phyloP scores from a whole-genome alignment of 2,329 filamentous ascomycete species.

The Exophiala oligosperma region DNA sequence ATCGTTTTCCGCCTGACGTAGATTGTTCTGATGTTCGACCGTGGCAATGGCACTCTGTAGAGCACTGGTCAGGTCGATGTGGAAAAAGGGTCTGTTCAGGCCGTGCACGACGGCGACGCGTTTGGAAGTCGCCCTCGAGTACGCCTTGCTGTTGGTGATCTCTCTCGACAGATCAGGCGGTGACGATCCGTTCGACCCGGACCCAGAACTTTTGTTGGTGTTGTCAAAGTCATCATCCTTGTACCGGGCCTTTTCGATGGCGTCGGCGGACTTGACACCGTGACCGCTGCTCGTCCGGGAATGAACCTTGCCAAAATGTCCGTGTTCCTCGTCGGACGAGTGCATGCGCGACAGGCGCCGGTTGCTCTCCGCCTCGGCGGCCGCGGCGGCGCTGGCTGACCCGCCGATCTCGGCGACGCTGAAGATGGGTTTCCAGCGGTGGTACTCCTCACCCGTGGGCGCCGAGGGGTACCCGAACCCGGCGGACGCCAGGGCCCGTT shows the following conservation, averaged over 20 bases:
- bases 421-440: conserved; percentile 92
- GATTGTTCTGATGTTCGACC: conserved; percentile 49
- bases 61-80: conserved; percentile 86
- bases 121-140: conserved; percentile 31
- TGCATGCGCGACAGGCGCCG: conserved; percentile 27
- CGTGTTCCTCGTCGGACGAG: conserved; percentile 32
- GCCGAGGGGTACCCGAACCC: conserved; percentile 80
- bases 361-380: conserved; percentile 65
- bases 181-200: conserved; percentile 32
- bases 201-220: conserved; percentile 27
- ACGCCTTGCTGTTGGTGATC: conserved; percentile 50
- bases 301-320: not conserved
- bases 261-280: conserved; percentile 1
- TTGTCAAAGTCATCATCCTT: conserved; percentile 27
- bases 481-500: conserved; percentile 80
- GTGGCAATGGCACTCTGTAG: conserved; percentile 85
- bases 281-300: conserved; percentile 28
- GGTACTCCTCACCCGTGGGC: conserved; percentile 51
- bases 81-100: conserved; percentile 89
- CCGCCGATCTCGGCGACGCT: conserved; percentile 85
- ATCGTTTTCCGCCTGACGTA: not conserved
- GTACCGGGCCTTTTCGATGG: conserved; percentile 1
- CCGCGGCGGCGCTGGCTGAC: conserved; percentile 65
- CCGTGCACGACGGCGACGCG: conserved; percentile 71
- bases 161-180: conserved; percentile 43